Conservation (phyloP, 2,329 filamentous ascomycete species). For the Hymenoscyphus infarciens region DNA sequence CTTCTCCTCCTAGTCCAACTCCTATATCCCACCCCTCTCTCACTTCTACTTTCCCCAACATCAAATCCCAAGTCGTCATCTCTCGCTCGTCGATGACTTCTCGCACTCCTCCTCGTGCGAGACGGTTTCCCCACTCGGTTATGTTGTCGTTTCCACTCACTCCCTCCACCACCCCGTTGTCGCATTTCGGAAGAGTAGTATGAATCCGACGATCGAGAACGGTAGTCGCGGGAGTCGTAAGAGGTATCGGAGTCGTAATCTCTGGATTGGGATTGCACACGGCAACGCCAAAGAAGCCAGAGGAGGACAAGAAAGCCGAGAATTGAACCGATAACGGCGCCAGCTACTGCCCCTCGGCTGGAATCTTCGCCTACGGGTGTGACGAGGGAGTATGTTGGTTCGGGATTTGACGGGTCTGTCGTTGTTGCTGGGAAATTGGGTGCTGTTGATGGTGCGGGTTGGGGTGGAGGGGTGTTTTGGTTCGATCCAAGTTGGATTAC, state of each 20-base stretch:
- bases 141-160: neutral
- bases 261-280: neutral
- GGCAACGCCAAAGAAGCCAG: slow-evolving; percentile 29
- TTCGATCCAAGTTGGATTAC: slow-evolving; percentile 16
- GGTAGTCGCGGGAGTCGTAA: neutral
- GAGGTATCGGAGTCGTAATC: neutral
- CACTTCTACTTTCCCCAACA: neutral
- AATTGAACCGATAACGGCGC: slow-evolving; percentile 24
- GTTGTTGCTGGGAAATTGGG: neutral
- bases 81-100: neutral
- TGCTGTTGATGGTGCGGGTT: neutral
- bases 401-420: neutral
- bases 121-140: neutral
- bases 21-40: neutral
- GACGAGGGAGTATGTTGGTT: neutral
- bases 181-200: neutral
- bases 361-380: neutral
- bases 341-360: slow-evolving; percentile 4
- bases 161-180: neutral
- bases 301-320: slow-evolving; percentile 36
- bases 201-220: neutral
- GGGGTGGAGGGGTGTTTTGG: slow-evolving; percentile 3
- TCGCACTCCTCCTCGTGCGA: neutral
- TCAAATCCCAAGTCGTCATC: neutral
- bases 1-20: neutral